Base-by-base conservation (phyloP, 192 early-diverging fungal genomes). In the Jimgerdemannia flammicorona region DNA sequence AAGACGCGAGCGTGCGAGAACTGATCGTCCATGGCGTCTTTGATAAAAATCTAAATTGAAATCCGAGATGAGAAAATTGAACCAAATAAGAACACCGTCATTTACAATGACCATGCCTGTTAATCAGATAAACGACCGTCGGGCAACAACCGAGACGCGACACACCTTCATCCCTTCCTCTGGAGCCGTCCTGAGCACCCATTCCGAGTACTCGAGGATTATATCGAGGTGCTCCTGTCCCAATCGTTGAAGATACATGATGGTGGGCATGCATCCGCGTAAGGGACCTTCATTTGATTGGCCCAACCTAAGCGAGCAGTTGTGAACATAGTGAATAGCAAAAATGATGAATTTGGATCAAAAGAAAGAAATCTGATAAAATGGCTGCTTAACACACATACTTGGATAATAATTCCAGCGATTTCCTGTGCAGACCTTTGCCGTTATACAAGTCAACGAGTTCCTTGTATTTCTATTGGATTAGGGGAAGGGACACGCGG, bases 401-500 rank as follows among this genome's bases (percentile, higher is more conserved):
- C 72, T 81, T 83, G 70, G 88, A 86, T 40, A 98, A 84, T 40
- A 96, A 87, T 75, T 95, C 94, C 44, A 99, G 84, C 3, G 98
- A 96, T 74, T 96, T 95, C 40, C 89, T 88, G 82, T 97, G 96
- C 41, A 94, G 88, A 8, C 93, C 93, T 77, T 96, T 97, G 73
- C 93, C 92, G 64, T 93, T 87, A 80, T 98, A 99, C 67, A 99
- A 85, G 74, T 97, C 97, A n/a, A 98, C 92, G 14, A 99, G 81
- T 81, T 97, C 97, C 43, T 83, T 79, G 74, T 91, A 91, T 84
- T 95, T 95, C 85, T 92, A 70, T n/a, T 0, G 67, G 43, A 4
- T 40, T 39, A 76, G 18, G 4, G 20, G n/a, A 42, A 40, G 39
- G 29, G 54, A 74, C 4, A n/a, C n/a, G n/a, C n/a, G n/a, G n/a